A percentile compares a stretch with the other conserved stretches of the same genome.
phyloP scores from a whole-genome alignment of 2,329 filamentous ascomycete genomes.

The Cryphonectria radicalis region DNA sequence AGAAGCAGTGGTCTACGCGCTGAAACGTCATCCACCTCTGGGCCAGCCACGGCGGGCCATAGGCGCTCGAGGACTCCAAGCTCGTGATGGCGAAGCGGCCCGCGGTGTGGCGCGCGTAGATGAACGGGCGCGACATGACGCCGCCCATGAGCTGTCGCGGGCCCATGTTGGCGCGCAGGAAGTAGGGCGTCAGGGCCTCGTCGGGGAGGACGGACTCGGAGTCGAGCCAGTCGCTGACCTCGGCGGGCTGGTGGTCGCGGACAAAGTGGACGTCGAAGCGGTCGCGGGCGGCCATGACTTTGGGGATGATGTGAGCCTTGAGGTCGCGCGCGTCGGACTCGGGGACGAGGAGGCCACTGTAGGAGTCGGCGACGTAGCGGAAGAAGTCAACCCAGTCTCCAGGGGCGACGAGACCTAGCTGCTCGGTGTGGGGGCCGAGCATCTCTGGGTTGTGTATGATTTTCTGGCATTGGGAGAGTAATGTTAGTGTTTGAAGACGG shows the following conservation, averaged over 20 bases:
- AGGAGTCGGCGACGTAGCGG: constrained; percentile 59
- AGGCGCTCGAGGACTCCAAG: constrained; percentile 50
- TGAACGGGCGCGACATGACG: constrained; percentile 51
- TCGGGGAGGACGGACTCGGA: constrained; percentile 47
- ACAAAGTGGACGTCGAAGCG: constrained; percentile 60
- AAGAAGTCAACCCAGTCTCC: constrained; percentile 67
- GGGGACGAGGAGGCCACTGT: constrained; percentile 53
- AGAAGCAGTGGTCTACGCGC: constrained; percentile 56
- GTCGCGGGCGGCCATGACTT: constrained; percentile 58
- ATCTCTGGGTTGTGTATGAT: constrained; percentile 61
- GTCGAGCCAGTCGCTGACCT: constrained; percentile 46
- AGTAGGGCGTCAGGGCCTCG: constrained; percentile 48
- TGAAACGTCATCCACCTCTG: constrained; percentile 46
- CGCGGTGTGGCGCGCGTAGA: constrained; percentile 50
- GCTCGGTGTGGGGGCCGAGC: constrained; percentile 58
- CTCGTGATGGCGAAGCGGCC: constrained; percentile 58
- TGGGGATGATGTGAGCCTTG: constrained; percentile 54
- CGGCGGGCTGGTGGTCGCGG: constrained; percentile 51
- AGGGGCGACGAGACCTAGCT: constrained; percentile 57
- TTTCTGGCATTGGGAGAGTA: constrained; percentile 50
- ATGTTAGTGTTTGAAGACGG: not conserved
- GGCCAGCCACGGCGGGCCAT: constrained; percentile 41
- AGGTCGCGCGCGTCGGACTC: constrained; percentile 57
- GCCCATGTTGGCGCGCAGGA: constrained; percentile 54
- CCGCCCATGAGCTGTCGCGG: constrained; percentile 52